Conservation (phyloP, 768 basidiomycete species). For the Termitomyces sp. region DNA sequence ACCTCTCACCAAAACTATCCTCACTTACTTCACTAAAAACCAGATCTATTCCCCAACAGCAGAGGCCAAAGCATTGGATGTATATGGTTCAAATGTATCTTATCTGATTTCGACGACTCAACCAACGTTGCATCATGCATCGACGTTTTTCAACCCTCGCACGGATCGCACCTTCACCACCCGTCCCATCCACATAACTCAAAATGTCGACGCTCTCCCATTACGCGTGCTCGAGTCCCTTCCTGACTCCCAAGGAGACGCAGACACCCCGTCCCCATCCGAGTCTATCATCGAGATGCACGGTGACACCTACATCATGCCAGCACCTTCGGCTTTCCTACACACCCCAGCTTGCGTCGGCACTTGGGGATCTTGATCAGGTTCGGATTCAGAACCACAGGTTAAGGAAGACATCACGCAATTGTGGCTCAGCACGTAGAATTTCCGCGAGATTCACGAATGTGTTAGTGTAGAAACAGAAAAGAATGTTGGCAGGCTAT, state of each 20-base stretch:
- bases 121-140: no score
- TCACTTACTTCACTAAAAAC: no score
- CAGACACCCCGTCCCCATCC: not conserved
- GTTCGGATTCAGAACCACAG: constrained; percentile 19
- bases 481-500: no score
- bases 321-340: constrained; percentile 20
- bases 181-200: constrained; percentile 36
- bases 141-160: constrained; percentile 22
- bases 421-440: constrained; percentile 3
- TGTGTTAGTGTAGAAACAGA: not conserved
- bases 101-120: no score
- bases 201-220: constrained; percentile 45
- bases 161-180: constrained; percentile 28
- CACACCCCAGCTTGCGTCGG: constrained; percentile 26
- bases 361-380: constrained; percentile 26
- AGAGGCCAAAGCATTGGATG: no score
- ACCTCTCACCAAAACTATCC: no score
- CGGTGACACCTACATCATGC: constrained; percentile 37
- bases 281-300: constrained; percentile 44
- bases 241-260: not conserved
- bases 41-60: no score
- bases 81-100: no score
- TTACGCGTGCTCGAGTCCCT: constrained; percentile 24
- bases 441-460: not conserved
- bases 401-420: constrained; percentile 12